Percentiles rank a stretch among this genome's conserved stretches.
Evolutionary conservation across 768 basidiomycete species (phyloP).

Genomic region (Scleroderma bovista): DNA sequence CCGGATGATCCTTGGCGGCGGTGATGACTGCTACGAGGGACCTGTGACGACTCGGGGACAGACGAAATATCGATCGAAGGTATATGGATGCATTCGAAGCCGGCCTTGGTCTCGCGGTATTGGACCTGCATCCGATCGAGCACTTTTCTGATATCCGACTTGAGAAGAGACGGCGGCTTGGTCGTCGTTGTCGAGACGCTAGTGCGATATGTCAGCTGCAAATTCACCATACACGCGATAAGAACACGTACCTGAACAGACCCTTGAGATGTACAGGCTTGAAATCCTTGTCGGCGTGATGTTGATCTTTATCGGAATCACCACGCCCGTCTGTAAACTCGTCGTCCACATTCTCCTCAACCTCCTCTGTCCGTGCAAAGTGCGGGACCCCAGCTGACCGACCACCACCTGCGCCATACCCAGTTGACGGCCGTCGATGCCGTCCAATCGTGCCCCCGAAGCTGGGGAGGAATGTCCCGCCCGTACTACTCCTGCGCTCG

Average conservation of each 20-base stretch:
- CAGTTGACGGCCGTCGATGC: slow-evolving; percentile 67
- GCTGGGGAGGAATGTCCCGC: slow-evolving; percentile 47
- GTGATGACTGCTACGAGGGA: slow-evolving; percentile 29
- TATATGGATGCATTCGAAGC: slow-evolving; percentile 94
- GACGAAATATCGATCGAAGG: slow-evolving; percentile 91
- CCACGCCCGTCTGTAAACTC: slow-evolving; percentile 31
- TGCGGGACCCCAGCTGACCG: slow-evolving; percentile 35
- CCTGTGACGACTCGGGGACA: slow-evolving; percentile 40
- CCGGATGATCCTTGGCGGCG: slow-evolving; percentile 42
- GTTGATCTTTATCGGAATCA: slow-evolving; percentile 43
- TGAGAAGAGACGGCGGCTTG: slow-evolving; percentile 74
- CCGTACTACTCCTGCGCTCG: slow-evolving; percentile 73
- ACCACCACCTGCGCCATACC: slow-evolving; percentile 35
- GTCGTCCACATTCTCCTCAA: slow-evolving; percentile 43
- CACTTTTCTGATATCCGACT: slow-evolving; percentile 78
- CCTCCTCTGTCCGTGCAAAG: slow-evolving; percentile 48
- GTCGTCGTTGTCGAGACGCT: slow-evolving; percentile 96
- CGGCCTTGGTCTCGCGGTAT: slow-evolving; percentile 83
- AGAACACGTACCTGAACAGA: slow-evolving; percentile 66
- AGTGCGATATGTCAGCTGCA: not conserved
- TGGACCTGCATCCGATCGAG: slow-evolving; percentile 94
- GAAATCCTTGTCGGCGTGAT: slow-evolving; percentile 62
- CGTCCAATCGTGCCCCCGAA: slow-evolving; percentile 59
- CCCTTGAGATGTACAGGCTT: slow-evolving; percentile 97
- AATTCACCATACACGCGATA: slow-evolving; percentile 2